Evolutionary conservation across 768 basidiomycete genomes (phyloP).

Genomic region (Suillus bovinus): DNA sequence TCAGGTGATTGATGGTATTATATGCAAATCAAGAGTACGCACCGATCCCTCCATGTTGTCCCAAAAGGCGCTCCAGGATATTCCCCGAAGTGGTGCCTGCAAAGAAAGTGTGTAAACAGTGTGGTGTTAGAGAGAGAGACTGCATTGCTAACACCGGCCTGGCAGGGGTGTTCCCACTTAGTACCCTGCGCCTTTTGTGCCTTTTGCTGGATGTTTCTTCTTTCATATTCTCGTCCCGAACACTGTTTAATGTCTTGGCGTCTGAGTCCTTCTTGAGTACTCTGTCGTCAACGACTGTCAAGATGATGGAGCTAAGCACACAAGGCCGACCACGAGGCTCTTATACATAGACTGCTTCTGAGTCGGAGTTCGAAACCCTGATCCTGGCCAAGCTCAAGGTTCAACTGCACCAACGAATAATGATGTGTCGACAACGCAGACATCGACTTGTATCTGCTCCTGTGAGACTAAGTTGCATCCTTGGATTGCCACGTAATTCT

Average conservation of each 20-base stretch:
- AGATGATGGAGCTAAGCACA: not conserved
- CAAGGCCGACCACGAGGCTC: not conserved
- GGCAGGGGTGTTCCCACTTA: not conserved
- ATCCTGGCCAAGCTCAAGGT: not conserved
- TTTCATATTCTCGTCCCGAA: constrained; percentile 3
- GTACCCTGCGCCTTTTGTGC: not conserved
- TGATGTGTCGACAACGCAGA: not conserved
- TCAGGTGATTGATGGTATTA: constrained; percentile 2
- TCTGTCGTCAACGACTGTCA: not conserved
- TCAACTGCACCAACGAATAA: not conserved
- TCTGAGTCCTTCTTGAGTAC: not conserved
- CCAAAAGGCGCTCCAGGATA: constrained; percentile 26
- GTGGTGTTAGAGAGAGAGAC: not conserved
- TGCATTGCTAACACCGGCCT: constrained; percentile 1
- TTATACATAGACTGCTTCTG: not conserved
- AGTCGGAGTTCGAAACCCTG: not conserved
- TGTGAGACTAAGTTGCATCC: not conserved
- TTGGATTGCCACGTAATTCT: not conserved
- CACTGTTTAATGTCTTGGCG: not conserved
- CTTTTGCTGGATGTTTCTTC: not conserved
- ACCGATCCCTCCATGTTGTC: constrained; percentile 22
- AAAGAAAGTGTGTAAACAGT: not conserved
- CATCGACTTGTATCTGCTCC: not conserved
- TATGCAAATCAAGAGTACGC: not conserved
- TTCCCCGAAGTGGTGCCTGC: constrained; percentile 25